Percentiles rank a stretch among this genome's conserved stretches.
Evolutionary conservation across 2,329 filamentous ascomycete species (phyloP).

Genomic region (Neofusicoccum cordaticola): DNA sequence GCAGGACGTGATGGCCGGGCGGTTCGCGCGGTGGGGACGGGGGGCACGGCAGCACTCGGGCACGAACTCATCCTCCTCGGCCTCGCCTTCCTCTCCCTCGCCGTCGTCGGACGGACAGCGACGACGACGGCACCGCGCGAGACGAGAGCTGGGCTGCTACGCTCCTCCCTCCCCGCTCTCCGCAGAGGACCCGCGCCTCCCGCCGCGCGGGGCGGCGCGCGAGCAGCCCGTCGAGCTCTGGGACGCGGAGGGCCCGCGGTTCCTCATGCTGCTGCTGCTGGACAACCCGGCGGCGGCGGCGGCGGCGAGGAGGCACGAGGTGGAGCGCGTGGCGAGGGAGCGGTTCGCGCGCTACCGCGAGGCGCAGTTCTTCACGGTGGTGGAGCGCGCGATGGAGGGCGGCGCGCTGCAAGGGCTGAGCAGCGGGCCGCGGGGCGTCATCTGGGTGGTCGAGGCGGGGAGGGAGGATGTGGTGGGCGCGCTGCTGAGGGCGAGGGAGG

Average conservation of each 20-base stretch:
- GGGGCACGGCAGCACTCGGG: not conserved
- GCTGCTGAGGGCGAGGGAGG: conserved; percentile 3
- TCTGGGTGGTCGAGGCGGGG: conserved; percentile 8
- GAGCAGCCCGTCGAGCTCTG: conserved; percentile 5
- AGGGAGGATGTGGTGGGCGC: conserved; percentile 17
- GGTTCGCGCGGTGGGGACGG: not conserved
- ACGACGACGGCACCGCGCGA: not conserved
- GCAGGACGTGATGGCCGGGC: not conserved
- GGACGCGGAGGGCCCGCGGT: not conserved
- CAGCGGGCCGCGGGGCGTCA: conserved; percentile 14
- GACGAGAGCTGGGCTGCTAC: not conserved
- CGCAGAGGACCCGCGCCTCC: not conserved
- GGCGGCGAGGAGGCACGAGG: not conserved
- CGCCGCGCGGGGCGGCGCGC: not conserved
- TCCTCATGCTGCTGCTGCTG: conserved; percentile 4
- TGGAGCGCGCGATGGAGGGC: not conserved
- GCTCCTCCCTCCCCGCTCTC: not conserved
- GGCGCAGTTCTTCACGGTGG: not conserved
- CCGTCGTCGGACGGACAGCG: not conserved
- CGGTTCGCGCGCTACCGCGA: not conserved
- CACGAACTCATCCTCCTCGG: not conserved
- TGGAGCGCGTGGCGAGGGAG: not conserved
- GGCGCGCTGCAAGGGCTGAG: not conserved
- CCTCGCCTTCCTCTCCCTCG: not conserved
- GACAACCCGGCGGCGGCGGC: conserved; percentile 9